phyloP scores from a whole-genome alignment of 2,329 filamentous ascomycete genomes.

The Aspergillus hortae region DNA sequence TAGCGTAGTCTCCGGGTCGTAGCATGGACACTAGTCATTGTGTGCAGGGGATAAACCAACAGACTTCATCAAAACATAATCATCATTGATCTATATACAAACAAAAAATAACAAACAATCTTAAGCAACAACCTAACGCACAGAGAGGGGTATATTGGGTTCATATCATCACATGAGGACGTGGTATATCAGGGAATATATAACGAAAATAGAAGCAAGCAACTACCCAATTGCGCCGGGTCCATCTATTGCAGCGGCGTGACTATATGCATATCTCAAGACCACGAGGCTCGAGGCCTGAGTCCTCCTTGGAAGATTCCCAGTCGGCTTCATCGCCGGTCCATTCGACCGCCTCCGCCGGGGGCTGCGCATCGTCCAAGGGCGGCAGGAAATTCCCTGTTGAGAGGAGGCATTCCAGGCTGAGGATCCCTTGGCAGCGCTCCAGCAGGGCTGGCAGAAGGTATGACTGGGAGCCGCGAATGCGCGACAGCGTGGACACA shows the following conservation, averaged over 20 bases:
- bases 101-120: neutral
- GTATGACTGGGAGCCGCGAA: slow-evolving; percentile 37
- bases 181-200: no score
- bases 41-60: neutral
- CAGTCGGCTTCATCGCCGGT: neutral
- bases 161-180: no score
- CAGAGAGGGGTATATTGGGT: neutral
- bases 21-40: no score
- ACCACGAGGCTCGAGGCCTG: neutral
- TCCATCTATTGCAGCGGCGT: no score
- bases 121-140: neutral
- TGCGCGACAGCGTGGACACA: slow-evolving; percentile 34
- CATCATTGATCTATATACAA: no score
- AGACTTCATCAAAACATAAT: no score
- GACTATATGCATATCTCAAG: neutral
- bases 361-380: slow-evolving; percentile 11
- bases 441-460: slow-evolving; percentile 32
- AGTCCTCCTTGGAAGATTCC: neutral
- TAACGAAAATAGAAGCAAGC: no score
- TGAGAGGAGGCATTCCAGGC: slow-evolving; percentile 28
- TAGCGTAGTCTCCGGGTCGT: no score
- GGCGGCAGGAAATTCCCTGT: slow-evolving; percentile 26
- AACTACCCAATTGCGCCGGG: no score
- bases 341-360: slow-evolving; percentile 2
- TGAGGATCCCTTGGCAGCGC: slow-evolving; percentile 28